Evolutionary conservation across 2,329 filamentous ascomycete genomes (phyloP).

Genomic region (Trichophaea hybrida): DNA sequence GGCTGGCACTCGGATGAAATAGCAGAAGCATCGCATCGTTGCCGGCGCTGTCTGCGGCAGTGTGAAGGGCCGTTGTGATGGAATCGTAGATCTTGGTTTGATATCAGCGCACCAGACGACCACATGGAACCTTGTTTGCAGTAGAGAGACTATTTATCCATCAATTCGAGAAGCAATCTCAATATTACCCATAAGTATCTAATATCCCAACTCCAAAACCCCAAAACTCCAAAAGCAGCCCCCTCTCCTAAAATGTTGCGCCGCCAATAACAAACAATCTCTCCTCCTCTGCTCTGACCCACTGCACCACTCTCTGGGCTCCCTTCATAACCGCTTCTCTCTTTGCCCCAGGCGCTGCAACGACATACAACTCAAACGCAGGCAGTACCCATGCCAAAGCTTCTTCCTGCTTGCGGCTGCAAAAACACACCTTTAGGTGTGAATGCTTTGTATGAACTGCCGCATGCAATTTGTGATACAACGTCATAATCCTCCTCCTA

Average conservation of each 20-base stretch:
- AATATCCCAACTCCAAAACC: too few species aligned
- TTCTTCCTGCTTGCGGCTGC: constrained; percentile 57
- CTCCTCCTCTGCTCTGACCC: constrained; percentile 85
- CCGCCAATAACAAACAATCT: constrained; percentile 92
- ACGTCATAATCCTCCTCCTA: constrained; percentile 49
- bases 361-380: constrained; percentile 83
- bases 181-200: too few species aligned
- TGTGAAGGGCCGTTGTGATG: too few species aligned
- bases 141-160: too few species aligned
- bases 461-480: constrained; percentile 75
- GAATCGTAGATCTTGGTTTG: too few species aligned
- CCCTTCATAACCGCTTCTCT: constrained; percentile 60
- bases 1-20: too few species aligned
- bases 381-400: constrained; percentile 84
- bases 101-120: too few species aligned
- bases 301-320: constrained; percentile 79
- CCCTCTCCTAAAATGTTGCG: constrained; percentile 34
- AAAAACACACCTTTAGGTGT: constrained; percentile 75
- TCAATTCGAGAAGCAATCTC: too few species aligned
- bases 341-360: constrained; percentile 64
- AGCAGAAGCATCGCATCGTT: too few species aligned
- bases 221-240: too few species aligned
- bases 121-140: too few species aligned
- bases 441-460: constrained; percentile 63
- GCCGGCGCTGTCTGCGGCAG: too few species aligned